Base-by-base conservation (phyloP, 2,329 filamentous ascomycete genomes). In the Pseudocercospora macadamiae region DNA sequence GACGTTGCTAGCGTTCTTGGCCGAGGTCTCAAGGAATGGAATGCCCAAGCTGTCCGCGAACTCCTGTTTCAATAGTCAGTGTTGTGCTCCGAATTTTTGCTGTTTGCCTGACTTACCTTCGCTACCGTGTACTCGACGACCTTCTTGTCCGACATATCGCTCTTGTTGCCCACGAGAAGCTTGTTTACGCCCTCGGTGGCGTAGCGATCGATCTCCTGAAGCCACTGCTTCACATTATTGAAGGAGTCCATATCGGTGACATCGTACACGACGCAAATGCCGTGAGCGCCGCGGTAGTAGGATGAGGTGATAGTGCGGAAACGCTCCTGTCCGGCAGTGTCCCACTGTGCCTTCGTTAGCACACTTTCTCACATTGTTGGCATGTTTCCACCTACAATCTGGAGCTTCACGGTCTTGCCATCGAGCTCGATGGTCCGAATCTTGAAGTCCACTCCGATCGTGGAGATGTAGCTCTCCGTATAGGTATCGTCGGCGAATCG, bases 81-180 rank as follows among this genome's bases (percentile, higher is more conserved):
- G 6, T 23, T 19, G 18, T 47, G 12, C 10, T 34, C 42, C 26
- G 7, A n/a, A 26, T 9, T 32, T 21, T 51, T 21, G 2, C n/a
- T 19, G 12, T 12, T 21, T 51, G 10, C n/a, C 28, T 65, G 47
- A 72, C 84, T 62, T 82, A 97, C 95, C 91, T 99, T 99, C 70
- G 95, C 95, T 69, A 97, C 95, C 66, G 92, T 96, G 86, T 99
- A 99, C 79, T 99, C 95, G 64, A 99, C 95, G 37, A 97, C 95
- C 85, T 97, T 99, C 90, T 99, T 99, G 82, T 99, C 95, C 61
- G 93, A 88, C 92, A 99, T 97, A 90, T 99, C 95, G 81, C 92
- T 96, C 89, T 99, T 99, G 89, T 99, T 99, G 75, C 95, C 95
- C 64, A 99, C 93, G 63, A 99, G 88, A 68, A 99, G 45, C 84